Conservation (phyloP, 768 basidiomycete species). For the Vararia minispora region DNA sequence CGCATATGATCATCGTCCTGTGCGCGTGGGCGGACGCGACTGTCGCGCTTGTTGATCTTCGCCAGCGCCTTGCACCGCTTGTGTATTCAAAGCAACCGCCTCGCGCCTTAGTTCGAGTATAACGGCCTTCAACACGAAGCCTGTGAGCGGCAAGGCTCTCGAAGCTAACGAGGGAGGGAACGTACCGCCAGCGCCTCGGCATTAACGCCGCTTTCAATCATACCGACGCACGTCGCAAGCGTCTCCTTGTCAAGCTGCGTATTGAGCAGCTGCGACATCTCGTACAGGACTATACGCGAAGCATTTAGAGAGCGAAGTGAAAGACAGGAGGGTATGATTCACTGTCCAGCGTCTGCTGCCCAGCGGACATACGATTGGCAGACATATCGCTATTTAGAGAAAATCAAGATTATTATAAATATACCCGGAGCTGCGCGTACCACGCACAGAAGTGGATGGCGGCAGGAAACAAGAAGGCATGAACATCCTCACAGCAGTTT, state of each 20-base stretch:
- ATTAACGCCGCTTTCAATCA: slow-evolving; percentile 90
- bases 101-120: slow-evolving; percentile 13
- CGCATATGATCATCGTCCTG: no score
- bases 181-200: slow-evolving; percentile 85
- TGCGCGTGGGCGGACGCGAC: no score
- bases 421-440: background rate
- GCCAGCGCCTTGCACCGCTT: no score
- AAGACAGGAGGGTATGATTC: slow-evolving; percentile 18
- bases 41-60: no score
- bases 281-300: slow-evolving; percentile 51
- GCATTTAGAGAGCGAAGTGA: slow-evolving; percentile 5
- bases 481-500: background rate
- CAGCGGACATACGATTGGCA: slow-evolving; percentile 15
- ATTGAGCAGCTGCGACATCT: slow-evolving; percentile 81
- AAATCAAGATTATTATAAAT: background rate
- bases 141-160: background rate
- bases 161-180: background rate
- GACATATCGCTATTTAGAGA: background rate
- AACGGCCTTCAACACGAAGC: slow-evolving; percentile 3
- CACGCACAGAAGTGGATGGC: background rate
- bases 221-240: slow-evolving; percentile 80
- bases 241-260: slow-evolving; percentile 86
- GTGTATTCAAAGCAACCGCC: slow-evolving; percentile 2
- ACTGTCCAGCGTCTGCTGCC: slow-evolving; percentile 24
- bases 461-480: background rate